Evolutionary conservation across 768 basidiomycete genomes (phyloP).

Genomic region (Lactarius sanguifluus): DNA sequence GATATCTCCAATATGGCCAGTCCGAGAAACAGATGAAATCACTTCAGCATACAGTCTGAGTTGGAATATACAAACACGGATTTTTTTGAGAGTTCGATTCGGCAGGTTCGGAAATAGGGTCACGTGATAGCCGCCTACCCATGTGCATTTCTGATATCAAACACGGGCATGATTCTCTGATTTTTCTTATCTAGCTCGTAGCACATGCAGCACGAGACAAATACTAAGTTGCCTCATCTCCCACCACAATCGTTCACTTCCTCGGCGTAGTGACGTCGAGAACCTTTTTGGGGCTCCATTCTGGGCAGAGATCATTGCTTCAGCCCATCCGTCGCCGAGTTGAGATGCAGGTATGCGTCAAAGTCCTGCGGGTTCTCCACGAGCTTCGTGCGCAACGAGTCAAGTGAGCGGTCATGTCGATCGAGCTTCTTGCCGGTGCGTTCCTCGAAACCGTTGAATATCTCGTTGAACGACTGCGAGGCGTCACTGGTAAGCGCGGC

Average conservation of each 20-base stretch:
- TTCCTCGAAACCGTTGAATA: slow-evolving; percentile 24
- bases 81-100: too few relatives aligned
- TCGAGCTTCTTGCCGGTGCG: slow-evolving; percentile 26
- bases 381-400: slow-evolving; percentile 21
- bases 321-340: slow-evolving; percentile 17
- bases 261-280: slow-evolving; percentile 17
- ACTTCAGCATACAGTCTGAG: too few relatives aligned
- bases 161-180: not conserved
- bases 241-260: not conserved
- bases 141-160: not conserved
- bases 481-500: not conserved
- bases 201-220: not conserved
- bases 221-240: not conserved
- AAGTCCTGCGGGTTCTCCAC: slow-evolving; percentile 26
- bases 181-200: not conserved
- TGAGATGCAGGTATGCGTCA: slow-evolving; percentile 12
- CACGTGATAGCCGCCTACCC: too few relatives aligned
- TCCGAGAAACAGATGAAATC: too few relatives aligned
- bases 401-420: slow-evolving; percentile 13
- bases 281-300: slow-evolving; percentile 30
- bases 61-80: too few relatives aligned
- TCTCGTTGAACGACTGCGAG: slow-evolving; percentile 28
- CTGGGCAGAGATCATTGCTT: slow-evolving; percentile 28
- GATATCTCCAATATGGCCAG: too few relatives aligned
- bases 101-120: too few relatives aligned